Evolutionary conservation across 2,329 filamentous ascomycete genomes (phyloP).

Genomic region (Emergomyces pasteurianus): DNA sequence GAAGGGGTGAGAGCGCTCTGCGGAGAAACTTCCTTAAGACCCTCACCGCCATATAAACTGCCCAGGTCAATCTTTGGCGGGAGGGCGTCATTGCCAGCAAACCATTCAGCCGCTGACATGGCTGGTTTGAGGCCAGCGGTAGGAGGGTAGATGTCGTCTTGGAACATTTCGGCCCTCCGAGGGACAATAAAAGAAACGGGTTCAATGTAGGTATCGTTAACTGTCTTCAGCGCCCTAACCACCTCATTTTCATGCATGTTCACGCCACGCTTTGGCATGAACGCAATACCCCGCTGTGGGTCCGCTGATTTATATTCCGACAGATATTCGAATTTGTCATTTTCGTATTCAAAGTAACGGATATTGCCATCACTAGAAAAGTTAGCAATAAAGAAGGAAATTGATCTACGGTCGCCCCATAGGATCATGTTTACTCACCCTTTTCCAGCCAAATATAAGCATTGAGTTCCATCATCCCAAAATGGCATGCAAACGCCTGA

Average conservation of each 20-base stretch:
- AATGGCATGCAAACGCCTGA: constrained; percentile 99
- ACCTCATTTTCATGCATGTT: constrained; percentile 96
- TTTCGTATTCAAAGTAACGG: constrained; percentile 95
- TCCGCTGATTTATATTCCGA: constrained; percentile 96
- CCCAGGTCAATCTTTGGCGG: constrained; percentile 91
- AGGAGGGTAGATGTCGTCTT: constrained; percentile 92
- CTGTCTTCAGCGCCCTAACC: constrained; percentile 92
- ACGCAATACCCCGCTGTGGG: constrained; percentile 86
- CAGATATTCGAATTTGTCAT: constrained; percentile 96
- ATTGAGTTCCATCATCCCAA: constrained; percentile 96
- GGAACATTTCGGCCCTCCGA: constrained; percentile 84
- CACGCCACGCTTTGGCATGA: constrained; percentile 87
- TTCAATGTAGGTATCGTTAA: constrained; percentile 88
- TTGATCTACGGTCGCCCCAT: background rate
- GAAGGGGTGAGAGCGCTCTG: constrained; percentile 41
- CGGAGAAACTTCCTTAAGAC: constrained; percentile 58
- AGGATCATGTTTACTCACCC: constrained; percentile 50
- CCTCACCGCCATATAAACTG: constrained; percentile 75
- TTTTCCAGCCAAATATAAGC: constrained; percentile 92
- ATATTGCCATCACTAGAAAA: constrained; percentile 79
- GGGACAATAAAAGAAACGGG: constrained; percentile 97
- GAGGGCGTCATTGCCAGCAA: constrained; percentile 68
- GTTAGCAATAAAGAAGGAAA: background rate
- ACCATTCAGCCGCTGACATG: constrained; percentile 70
- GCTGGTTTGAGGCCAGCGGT: constrained; percentile 69